Base-by-base conservation (phyloP, 2,329 filamentous ascomycete species). In the Colletotrichum cuscutae region DNA sequence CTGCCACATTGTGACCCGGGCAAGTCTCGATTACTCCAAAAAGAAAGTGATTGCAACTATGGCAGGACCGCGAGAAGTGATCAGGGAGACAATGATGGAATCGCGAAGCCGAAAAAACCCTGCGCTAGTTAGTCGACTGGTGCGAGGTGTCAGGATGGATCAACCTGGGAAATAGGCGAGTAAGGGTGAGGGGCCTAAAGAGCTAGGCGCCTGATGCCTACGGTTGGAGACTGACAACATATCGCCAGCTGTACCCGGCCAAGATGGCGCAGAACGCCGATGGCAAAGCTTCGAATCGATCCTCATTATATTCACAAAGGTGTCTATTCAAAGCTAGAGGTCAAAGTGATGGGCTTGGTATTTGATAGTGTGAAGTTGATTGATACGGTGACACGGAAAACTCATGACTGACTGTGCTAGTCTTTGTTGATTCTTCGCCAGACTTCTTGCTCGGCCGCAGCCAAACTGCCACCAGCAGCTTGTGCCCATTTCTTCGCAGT, bases 351-450 rank as follows among this genome's bases (percentile, higher is more conserved):
- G 12, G 26, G 12, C 22, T 24, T 11, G 35, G 9, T 64, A 26
- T 46, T 49, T 30, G 22, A 62, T 19, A 65, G 61, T 19, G 5
- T 37, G 24, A 32, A 28, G 53, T 49, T 30, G 67, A 49, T 59
- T 58, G 13, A n/a, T 49, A 59, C 19, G 35, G 46, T 69, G 30
- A 42, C n/a, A 52, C 22, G 46, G 19, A 49, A 53, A 19, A 49
- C 53, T 37, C 24, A 13, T n/a, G 22, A 52, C 42, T 49, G 46
- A n/a, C 57, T 32, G 19, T 53, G 74, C 77, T 84, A 87, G 60
- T 88, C 84, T 81, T 89, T 90, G 81, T 90, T 91, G 78, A 92
- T 89, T 78, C 86, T 87, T 81, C 86, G 88, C 90, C 90, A 92
- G 28, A 92, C 86, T 80, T 91, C 89, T 63, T 82, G 84, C 82